These are phyloP conservation scores for Prillingera fragicola DNA, from an alignment of 1,284 basidiomycete species.

Conservation along the genomic window DNA sequence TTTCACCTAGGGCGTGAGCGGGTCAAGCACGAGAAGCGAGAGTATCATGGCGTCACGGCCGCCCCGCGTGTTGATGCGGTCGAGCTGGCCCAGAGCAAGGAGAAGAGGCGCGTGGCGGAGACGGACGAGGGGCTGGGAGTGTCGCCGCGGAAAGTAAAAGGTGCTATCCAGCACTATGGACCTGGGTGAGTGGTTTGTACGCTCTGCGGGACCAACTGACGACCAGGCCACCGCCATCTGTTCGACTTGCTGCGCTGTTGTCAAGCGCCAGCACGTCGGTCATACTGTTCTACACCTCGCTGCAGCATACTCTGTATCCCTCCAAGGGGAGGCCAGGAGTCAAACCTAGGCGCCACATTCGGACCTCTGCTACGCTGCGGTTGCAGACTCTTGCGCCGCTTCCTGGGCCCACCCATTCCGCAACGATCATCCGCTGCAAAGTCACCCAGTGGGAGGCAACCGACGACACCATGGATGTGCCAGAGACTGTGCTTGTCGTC, in stretches of 20 bases:
- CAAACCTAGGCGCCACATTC: constrained; percentile 9
- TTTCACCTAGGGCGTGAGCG: neutral
- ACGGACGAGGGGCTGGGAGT: constrained; percentile 37
- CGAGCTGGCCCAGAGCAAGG: constrained; percentile 2
- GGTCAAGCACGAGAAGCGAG: neutral
- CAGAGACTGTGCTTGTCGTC: constrained; percentile 9
- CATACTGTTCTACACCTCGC: constrained; percentile 39
- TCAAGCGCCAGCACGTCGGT: constrained; percentile 24
- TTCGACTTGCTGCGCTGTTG: constrained; percentile 16
- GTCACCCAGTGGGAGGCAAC: constrained; percentile 5
- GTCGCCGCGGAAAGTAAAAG: constrained; percentile 31
- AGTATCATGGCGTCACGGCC: neutral
- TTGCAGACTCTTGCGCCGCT: constrained; percentile 5
- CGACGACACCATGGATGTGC: neutral
- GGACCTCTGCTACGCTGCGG: constrained; percentile 7
- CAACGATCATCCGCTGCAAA: constrained; percentile 17
- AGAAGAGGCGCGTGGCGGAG: constrained; percentile 6
- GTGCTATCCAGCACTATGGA: constrained; percentile 24
- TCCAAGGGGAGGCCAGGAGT: constrained; percentile 7
- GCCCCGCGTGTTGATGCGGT: constrained; percentile 3
- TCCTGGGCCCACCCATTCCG: constrained; percentile 17
- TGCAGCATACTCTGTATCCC: constrained; percentile 27
- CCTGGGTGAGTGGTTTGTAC: constrained; percentile 24
- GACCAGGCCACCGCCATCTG: constrained; percentile 16
- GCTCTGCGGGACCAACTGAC: no score